These are phyloP conservation scores for Gastrolobium bilobum DNA, from an alignment of 306 rosid species.

Conservation along the genomic window DNA sequence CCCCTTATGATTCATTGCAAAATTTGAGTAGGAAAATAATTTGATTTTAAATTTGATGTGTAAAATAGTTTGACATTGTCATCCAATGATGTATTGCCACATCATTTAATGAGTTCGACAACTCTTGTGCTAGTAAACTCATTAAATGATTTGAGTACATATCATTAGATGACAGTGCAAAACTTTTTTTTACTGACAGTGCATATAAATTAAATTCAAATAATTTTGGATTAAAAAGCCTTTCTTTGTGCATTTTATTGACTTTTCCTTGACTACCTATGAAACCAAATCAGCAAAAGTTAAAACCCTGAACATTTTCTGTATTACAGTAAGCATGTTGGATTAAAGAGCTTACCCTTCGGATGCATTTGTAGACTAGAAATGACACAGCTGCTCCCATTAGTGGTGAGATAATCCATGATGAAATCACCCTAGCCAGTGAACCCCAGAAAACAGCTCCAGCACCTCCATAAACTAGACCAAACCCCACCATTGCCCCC, in stretches of 20 bases:
- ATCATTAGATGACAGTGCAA: background rate
- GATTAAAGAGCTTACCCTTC: slow-evolving; percentile 76
- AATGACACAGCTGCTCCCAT: slow-evolving; percentile 92
- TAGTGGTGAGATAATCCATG: slow-evolving; percentile 93
- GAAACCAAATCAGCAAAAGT: background rate
- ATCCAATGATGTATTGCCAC: background rate
- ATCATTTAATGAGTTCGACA: background rate
- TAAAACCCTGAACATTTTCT: background rate
- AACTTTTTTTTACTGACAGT: background rate
- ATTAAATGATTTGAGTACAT: background rate
- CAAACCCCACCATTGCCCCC: slow-evolving; percentile 99
- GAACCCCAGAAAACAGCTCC: slow-evolving; percentile 99
- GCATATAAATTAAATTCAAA: background rate
- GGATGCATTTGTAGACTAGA: slow-evolving; percentile 93
- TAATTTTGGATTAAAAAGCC: background rate
- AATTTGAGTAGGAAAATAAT: background rate
- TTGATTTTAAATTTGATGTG: background rate
- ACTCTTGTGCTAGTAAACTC: background rate
- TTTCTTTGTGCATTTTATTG: background rate
- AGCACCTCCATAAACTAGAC: slow-evolving; percentile 84
- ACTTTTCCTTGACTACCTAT: background rate
- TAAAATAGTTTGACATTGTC: background rate
- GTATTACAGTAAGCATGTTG: slow-evolving; percentile 1
- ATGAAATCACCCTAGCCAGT: slow-evolving; percentile 86
- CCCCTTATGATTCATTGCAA: background rate